These are phyloP conservation scores for Colletotrichum zoysiae DNA, from an alignment of 2,329 filamentous ascomycete genomes.

Conservation along the genomic window DNA sequence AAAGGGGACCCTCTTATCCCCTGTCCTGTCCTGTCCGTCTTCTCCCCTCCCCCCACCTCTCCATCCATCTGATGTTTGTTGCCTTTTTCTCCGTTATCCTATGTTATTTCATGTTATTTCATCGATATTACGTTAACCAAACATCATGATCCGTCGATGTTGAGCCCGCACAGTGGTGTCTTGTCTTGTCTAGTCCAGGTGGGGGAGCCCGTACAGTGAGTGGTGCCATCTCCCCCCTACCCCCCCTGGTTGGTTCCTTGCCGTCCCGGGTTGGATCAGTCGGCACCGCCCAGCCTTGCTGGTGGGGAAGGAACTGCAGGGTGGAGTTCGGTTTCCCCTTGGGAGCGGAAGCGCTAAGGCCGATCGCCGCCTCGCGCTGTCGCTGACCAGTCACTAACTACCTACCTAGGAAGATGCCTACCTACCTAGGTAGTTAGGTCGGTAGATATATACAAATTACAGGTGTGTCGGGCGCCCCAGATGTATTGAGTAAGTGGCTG, in stretches of 20 bases:
- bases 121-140: neutral
- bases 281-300: conserved; percentile 39
- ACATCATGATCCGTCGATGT: neutral
- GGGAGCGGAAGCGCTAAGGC: conserved; percentile 32
- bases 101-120: neutral
- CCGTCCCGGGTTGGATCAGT: conserved; percentile 36
- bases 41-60: neutral
- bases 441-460: neutral
- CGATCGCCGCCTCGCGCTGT: conserved; percentile 30
- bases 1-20: neutral
- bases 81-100: neutral
- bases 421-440: neutral
- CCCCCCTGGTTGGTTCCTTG: neutral
- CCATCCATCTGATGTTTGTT: neutral
- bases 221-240: conserved; percentile 1
- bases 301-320: conserved; percentile 30
- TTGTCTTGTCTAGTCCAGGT: neutral
- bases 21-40: too few relatives aligned
- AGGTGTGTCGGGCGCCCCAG: neutral
- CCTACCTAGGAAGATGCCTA: too few relatives aligned
- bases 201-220: neutral
- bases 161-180: too few relatives aligned
- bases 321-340: conserved; percentile 29
- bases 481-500: neutral
- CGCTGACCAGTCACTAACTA: neutral